phyloP scores from a whole-genome alignment of 169 alveolate genomes.

The Plasmodium gallinaceum region DNA sequence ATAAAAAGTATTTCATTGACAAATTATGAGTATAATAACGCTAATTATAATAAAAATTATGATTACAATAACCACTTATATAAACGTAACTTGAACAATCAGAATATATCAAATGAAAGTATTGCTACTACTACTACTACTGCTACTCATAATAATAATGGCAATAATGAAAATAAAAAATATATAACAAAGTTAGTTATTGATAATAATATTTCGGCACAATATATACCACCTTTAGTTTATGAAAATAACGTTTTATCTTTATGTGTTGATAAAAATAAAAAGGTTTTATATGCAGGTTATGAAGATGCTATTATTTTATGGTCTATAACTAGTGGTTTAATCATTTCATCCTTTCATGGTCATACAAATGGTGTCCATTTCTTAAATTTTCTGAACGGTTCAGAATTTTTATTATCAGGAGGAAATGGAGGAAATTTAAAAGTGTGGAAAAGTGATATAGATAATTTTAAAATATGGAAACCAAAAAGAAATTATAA shows the following conservation, averaged over 20 bases:
- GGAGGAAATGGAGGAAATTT: conserved; percentile 74
- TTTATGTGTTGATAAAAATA: conserved; percentile 55
- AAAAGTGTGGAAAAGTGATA: conserved; percentile 70
- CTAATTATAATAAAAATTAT: not conserved
- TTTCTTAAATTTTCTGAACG: conserved; percentile 37
- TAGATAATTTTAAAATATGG: conserved; percentile 72
- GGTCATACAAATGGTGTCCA: conserved; percentile 75
- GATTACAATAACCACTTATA: not conserved
- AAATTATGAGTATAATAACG: not conserved
- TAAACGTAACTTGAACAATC: not conserved
- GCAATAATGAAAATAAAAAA: not conserved
- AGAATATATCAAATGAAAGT: not conserved
- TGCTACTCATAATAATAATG: not conserved
- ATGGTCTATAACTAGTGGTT: conserved; percentile 65
- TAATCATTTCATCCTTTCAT: conserved; percentile 68
- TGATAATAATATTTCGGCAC: conserved; percentile 70
- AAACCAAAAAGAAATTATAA: conserved; percentile 44
- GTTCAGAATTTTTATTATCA: conserved; percentile 61
- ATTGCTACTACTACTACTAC: not conserved
- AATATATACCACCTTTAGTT: conserved; percentile 58
- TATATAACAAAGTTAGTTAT: conserved; percentile 27
- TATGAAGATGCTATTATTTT: conserved; percentile 64
- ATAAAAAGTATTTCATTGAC: not conserved
- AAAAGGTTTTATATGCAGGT: conserved; percentile 70
- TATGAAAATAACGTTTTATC: conserved; percentile 46